Percentiles rank a stretch among this genome's conserved stretches.
These are phyloP conservation scores for Angomonas desouzai DNA, from an alignment of 208 protist genomes.

Conservation along the genomic window DNA sequence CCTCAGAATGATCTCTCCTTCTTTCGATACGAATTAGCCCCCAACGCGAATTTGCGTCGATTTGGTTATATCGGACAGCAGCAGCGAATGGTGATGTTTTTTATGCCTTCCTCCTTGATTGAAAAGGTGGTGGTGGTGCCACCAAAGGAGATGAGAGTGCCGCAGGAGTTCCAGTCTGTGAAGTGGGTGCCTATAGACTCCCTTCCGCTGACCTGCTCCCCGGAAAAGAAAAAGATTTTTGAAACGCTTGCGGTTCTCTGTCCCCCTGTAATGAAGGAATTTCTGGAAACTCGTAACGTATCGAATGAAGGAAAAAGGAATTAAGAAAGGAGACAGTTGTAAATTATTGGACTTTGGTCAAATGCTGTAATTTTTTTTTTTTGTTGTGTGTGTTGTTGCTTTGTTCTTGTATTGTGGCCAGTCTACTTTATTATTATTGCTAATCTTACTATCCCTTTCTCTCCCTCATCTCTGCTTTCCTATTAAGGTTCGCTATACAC, in stretches of 20 bases:
- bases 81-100: constrained; percentile 78
- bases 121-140: constrained; percentile 56
- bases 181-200: constrained; percentile 44
- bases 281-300: not conserved
- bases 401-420: too few relatives aligned
- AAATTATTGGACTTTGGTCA: too few relatives aligned
- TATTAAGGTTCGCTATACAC: too few relatives aligned
- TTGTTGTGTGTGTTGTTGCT: too few relatives aligned
- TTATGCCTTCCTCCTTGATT: constrained; percentile 31
- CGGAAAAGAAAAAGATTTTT: constrained; percentile 73
- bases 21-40: constrained; percentile 56
- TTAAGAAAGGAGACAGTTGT: too few relatives aligned
- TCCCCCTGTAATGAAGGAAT: constrained; percentile 24
- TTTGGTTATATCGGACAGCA: constrained; percentile 72
- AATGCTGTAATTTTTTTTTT: too few relatives aligned
- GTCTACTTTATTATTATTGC: too few relatives aligned
- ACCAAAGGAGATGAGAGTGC: constrained; percentile 33
- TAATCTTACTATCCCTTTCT: too few relatives aligned
- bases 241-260: constrained; percentile 29
- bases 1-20: constrained; percentile 51
- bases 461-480: too few relatives aligned
- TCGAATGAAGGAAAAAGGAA: too few relatives aligned
- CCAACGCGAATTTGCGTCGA: constrained; percentile 51
- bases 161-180: constrained; percentile 53
- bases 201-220: constrained; percentile 19